phyloP scores from a whole-genome alignment of 768 basidiomycete species.

The Boletus edulis region DNA sequence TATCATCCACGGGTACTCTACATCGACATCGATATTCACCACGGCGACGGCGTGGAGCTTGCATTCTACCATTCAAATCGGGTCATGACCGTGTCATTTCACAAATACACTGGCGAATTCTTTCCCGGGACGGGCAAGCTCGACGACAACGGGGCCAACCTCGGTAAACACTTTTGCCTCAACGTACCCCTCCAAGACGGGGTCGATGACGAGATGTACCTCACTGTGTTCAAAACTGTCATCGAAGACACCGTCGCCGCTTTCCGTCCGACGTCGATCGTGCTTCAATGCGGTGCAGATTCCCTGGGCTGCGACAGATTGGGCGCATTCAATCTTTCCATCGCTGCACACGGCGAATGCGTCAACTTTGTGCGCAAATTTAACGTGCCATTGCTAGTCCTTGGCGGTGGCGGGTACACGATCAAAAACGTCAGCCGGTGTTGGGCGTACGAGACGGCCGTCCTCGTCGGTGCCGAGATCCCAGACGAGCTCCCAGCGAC shows the following conservation, averaged over 20 bases:
- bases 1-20: constrained; percentile 93
- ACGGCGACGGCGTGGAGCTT: constrained; percentile 97
- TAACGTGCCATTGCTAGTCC: constrained; percentile 83
- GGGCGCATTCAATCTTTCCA: constrained; percentile 96
- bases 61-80: constrained; percentile 97
- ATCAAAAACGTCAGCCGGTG: constrained; percentile 98
- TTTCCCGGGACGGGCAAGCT: constrained; percentile 97
- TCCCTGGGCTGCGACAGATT: constrained; percentile 92
- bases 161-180: constrained; percentile 91
- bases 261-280: constrained; percentile 87
- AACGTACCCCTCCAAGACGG: constrained; percentile 96
- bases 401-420: constrained; percentile 96
- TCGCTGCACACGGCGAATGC: constrained; percentile 97
- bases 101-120: constrained; percentile 98
- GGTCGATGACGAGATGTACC: constrained; percentile 96
- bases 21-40: constrained; percentile 99
- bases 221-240: constrained; percentile 92
- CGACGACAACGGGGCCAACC: constrained; percentile 84
- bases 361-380: constrained; percentile 95
- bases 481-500: constrained; percentile 87
- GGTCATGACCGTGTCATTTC: constrained; percentile 99
- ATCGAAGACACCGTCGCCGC: constrained; percentile 90
- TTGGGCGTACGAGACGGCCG: constrained; percentile 97
- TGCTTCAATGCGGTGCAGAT: constrained; percentile 96
- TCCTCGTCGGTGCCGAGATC: constrained; percentile 79